Conservation (phyloP, 1,284 basidiomycete species). For the Boletus chippewaensis region DNA sequence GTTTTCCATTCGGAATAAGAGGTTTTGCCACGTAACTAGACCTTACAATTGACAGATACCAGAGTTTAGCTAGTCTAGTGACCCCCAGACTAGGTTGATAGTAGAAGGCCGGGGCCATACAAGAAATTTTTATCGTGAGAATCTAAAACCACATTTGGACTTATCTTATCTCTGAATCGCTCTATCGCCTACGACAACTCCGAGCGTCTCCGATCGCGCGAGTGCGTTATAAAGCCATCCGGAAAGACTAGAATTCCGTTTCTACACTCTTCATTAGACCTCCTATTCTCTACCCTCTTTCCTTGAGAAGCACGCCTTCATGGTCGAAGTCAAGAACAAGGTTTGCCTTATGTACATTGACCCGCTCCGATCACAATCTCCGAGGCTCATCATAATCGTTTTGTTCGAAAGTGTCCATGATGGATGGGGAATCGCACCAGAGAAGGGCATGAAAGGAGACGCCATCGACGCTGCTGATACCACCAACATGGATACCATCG, state of each 20-base stretch:
- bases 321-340: conserved; percentile 69
- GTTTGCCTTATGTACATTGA: conserved; percentile 79
- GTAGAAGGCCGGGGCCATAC: no score
- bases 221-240: not conserved
- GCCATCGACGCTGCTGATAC: conserved; percentile 80
- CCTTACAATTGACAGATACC: no score
- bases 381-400: not conserved
- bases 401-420: conserved; percentile 70
- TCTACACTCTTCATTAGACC: not conserved
- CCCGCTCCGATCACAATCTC: not conserved
- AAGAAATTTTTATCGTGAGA: no score
- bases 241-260: conserved; percentile 1
- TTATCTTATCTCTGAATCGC: conserved; percentile 5
- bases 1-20: no score
- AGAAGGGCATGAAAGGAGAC: conserved; percentile 71
- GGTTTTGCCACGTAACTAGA: no score
- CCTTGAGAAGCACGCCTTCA: conserved; percentile 7
- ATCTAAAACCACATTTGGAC: not conserved
- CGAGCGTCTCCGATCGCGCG: conserved; percentile 16
- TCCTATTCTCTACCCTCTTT: no score
- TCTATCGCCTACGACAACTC: not conserved
- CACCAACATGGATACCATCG: conserved; percentile 82
- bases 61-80: no score
- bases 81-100: no score
- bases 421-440: conserved; percentile 79